Base-by-base conservation (phyloP, 2,329 filamentous ascomycete species). In the Ceratocystis cubensis region DNA sequence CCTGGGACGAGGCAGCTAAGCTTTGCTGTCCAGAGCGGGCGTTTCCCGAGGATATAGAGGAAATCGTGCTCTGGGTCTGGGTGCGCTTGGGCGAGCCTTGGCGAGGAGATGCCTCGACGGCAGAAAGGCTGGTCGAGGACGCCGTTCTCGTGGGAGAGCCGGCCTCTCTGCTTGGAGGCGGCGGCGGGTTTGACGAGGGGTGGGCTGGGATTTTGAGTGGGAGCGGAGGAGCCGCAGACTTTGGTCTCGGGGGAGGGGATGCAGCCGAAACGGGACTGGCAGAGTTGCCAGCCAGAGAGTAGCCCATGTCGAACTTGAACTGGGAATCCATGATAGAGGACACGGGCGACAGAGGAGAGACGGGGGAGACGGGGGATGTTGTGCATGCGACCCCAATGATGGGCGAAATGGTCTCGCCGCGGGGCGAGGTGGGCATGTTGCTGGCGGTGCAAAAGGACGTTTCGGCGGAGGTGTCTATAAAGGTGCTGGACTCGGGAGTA, bases 61-160 rank as follows among this genome's bases (percentile, higher is more conserved):
- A 65, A 15, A 67, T 63, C 5, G 57, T 67, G 59, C 66, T 67
- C 33, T 67, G 63, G 13, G 66, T 67, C 25, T 67, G 63, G 22
- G 63, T 65, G 45, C 63, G 66, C 25, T 46, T 28, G 8, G 66
- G 66, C 15, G 65, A 66, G 10, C 61, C 53, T 5, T 63, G 66
- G 22, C 66, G 63, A n/a, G 66, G 66, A 30, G 66, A 64, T 15
- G 63, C 50, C 63, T 65, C 56, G 7, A 46, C 56, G 30, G 64
- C 57, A 46, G 57, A 65, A 22, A 65, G 33, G 37, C 63, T 63
- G 33, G 44, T 67, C 13, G 56, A 48, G 33, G 66, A 67, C n/a
- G 45, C 41, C 1, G 65, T 67, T 44, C 65, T 59, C 56, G 63
- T 45, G 17, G 61, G 65, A 30, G 65, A 67, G n/a, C 48, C 46